Conservation (phyloP, 2,329 filamentous ascomycete genomes). For the Byssochlamys sp. region DNA sequence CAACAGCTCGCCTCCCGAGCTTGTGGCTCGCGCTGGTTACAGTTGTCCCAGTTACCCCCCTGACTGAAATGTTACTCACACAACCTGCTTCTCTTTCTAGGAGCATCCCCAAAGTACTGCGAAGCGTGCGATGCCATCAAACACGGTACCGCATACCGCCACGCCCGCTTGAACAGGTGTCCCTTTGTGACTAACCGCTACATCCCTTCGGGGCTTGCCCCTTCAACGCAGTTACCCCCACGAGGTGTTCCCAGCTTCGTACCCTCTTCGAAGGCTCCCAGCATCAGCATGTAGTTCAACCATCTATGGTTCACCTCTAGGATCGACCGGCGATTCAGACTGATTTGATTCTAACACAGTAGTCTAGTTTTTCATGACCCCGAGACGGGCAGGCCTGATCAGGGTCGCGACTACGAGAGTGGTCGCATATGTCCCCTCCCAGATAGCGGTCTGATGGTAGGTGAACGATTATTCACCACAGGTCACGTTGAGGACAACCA, state of each 20-base stretch:
- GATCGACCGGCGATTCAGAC: constrained; percentile 9
- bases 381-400: constrained; percentile 9
- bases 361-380: constrained; percentile 10
- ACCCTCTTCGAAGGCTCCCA: neutral
- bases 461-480: neutral
- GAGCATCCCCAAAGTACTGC: constrained; percentile 19
- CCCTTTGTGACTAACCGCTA: constrained; percentile 1
- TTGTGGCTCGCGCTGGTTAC: constrained; percentile 13
- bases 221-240: constrained; percentile 2
- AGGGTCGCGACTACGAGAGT: constrained; percentile 25
- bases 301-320: constrained; percentile 8
- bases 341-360: constrained; percentile 17
- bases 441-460: neutral
- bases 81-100: constrained; percentile 15
- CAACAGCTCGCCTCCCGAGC: constrained; percentile 13
- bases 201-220: constrained; percentile 22
- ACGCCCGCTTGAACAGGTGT: constrained; percentile 22
- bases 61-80: constrained; percentile 23
- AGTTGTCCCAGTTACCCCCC: constrained; percentile 3
- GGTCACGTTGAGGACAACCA: neutral
- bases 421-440: constrained; percentile 10
- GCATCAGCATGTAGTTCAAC: constrained; percentile 5
- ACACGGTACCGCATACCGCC: constrained; percentile 17
- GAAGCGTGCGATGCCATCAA: constrained; percentile 27
- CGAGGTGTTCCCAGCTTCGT: constrained; percentile 6